These are phyloP conservation scores for Lentithecium fluviatile DNA, from an alignment of 495 filamentous ascomycete species.

Conservation along the genomic window DNA sequence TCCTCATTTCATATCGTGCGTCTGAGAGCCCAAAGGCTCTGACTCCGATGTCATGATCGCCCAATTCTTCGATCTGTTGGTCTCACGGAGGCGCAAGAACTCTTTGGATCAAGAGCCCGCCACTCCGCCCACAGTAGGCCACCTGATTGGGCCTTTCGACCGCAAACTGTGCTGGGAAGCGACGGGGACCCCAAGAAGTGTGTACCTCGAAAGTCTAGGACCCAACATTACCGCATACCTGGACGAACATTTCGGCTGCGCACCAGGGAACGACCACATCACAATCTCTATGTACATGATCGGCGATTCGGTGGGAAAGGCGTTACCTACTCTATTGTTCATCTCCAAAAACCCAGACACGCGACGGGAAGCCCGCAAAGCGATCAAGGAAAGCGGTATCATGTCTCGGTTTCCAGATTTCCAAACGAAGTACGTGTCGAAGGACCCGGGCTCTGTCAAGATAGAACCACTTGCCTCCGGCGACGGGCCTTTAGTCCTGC, in stretches of 20 bases:
- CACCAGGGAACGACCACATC: neutral
- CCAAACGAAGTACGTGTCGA: neutral
- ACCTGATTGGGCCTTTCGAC: neutral
- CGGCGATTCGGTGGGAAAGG: neutral
- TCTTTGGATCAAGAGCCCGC: neutral
- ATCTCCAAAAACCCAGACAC: neutral
- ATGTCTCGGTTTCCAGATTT: neutral
- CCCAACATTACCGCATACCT: neutral
- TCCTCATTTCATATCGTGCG: too few relatives aligned
- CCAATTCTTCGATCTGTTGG: neutral
- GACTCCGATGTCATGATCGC: neutral
- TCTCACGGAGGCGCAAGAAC: neutral
- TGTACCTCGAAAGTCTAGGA: too few relatives aligned
- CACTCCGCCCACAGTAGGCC: neutral
- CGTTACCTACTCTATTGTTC: constrained; percentile 12
- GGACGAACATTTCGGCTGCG: neutral
- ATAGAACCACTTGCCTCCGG: neutral
- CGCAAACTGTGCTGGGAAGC: constrained; percentile 13
- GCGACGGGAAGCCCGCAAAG: constrained; percentile 2
- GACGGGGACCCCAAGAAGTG: neutral
- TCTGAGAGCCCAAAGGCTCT: neutral
- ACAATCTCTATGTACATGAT: constrained; percentile 23
- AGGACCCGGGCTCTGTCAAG: neutral
- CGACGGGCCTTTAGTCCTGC: too few relatives aligned
- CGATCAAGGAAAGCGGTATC: constrained; percentile 13